Evolutionary conservation across 148 eudicot genomes (phyloP).

Genomic region (Camellia granthamiana): DNA sequence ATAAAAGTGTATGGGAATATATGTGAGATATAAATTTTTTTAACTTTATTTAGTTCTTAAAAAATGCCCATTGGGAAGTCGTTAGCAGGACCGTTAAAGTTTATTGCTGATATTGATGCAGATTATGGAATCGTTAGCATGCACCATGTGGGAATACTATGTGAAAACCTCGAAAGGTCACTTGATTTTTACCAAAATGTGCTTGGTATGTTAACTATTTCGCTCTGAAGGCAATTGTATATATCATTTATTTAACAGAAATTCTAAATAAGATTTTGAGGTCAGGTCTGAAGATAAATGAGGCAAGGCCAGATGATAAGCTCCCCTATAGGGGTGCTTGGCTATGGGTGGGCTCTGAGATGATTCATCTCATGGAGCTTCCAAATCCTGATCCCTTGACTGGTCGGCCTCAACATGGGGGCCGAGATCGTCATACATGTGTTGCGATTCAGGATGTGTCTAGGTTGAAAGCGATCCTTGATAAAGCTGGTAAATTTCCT

Average conservation of each 20-base stretch:
- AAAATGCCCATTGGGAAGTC: no score
- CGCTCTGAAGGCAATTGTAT: not conserved
- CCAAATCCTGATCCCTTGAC: conserved; percentile 95
- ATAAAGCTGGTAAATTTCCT: conserved; percentile 25
- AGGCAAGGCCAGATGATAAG: conserved; percentile 94
- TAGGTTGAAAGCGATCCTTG: conserved; percentile 80
- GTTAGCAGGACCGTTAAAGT: no score
- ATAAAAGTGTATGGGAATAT: no score
- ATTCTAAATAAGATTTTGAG: conserved; percentile 1
- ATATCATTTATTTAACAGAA: not conserved
- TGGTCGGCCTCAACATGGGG: conserved; percentile 94
- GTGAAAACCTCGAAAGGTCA: conserved; percentile 92
- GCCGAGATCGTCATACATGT: conserved; percentile 93
- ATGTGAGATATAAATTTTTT: no score
- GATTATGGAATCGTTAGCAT: conserved; percentile 83
- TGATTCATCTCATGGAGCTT: conserved; percentile 99
- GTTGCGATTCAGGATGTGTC: conserved; percentile 75
- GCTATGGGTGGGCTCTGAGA: conserved; percentile 97
- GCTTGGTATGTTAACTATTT: conserved; percentile 49
- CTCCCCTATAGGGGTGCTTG: conserved; percentile 98
- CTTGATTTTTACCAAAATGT: conserved; percentile 89
- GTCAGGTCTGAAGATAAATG: conserved; percentile 85
- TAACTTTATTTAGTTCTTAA: no score
- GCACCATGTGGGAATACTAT: conserved; percentile 93
- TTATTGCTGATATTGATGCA: conserved; percentile 29